A percentile compares a stretch with the other conserved stretches of the same genome.
phyloP scores from a whole-genome alignment of 2,329 filamentous ascomycete genomes.

The Neofusicoccum umdonicola region DNA sequence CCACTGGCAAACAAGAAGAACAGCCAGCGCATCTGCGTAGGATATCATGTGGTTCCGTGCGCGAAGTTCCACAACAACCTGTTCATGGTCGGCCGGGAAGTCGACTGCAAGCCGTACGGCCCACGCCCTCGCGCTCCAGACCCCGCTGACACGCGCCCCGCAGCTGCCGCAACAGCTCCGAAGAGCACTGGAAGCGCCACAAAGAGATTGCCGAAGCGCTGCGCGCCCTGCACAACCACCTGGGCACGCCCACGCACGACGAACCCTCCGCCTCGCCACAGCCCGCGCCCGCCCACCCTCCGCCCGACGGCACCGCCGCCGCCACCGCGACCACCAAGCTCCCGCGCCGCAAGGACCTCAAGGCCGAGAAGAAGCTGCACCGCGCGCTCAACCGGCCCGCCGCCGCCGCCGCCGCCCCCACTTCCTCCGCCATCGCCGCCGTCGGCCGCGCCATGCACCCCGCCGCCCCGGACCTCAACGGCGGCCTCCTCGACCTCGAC shows the following conservation, averaged over 20 bases:
- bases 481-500: not conserved
- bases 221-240: slow-evolving; percentile 22
- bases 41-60: slow-evolving; percentile 40
- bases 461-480: not conserved
- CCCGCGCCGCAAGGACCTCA: slow-evolving; percentile 19
- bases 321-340: slow-evolving; percentile 24
- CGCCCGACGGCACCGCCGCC: not conserved
- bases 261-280: not conserved
- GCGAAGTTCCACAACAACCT: slow-evolving; percentile 34
- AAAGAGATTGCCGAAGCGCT: slow-evolving; percentile 26
- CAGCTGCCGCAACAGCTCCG: slow-evolving; percentile 19
- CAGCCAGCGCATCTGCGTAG: not conserved
- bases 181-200: slow-evolving; percentile 33
- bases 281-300: not conserved
- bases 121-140: too few relatives aligned
- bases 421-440: not conserved
- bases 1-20: slow-evolving; percentile 24
- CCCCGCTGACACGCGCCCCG: not conserved
- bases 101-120: slow-evolving; percentile 11
- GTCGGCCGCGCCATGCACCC: not conserved
- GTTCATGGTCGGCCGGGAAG: not conserved
- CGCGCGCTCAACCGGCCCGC: not conserved
- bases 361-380: not conserved
- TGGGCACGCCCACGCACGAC: not conserved
- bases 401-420: not conserved